These are phyloP conservation scores for Monosporascus sp. DNA, from an alignment of 2,329 filamentous ascomycete species.

Conservation along the genomic window DNA sequence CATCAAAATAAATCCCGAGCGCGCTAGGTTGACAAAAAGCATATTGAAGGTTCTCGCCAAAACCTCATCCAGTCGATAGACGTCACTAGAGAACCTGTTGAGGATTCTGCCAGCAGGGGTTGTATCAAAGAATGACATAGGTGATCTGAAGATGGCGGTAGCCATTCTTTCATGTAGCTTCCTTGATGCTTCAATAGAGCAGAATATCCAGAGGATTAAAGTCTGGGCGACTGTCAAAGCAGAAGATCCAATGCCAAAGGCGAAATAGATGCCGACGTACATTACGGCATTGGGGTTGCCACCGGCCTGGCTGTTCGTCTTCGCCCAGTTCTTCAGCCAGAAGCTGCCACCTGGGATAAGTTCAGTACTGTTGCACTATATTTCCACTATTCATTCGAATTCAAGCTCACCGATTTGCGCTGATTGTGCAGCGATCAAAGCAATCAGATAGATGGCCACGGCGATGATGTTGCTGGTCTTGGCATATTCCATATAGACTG, in stretches of 20 bases:
- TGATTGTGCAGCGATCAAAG: slow-evolving; percentile 74
- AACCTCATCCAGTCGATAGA: slow-evolving; percentile 83
- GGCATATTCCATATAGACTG: slow-evolving; percentile 87
- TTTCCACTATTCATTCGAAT: neutral
- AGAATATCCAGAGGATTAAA: slow-evolving; percentile 97
- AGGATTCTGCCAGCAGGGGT: slow-evolving; percentile 94
- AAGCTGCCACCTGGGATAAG: slow-evolving; percentile 60
- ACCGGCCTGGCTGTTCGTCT: slow-evolving; percentile 63
- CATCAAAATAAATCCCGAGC: slow-evolving; percentile 75
- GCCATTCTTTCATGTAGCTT: slow-evolving; percentile 98
- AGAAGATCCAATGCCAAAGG: slow-evolving; percentile 83
- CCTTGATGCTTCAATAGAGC: slow-evolving; percentile 95
- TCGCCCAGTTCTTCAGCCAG: slow-evolving; percentile 93
- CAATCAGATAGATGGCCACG: slow-evolving; percentile 71
- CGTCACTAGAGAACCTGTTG: slow-evolving; percentile 89
- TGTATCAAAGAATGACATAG: slow-evolving; percentile 98
- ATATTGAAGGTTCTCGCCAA: slow-evolving; percentile 97
- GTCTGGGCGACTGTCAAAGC: slow-evolving; percentile 85
- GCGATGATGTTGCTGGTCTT: slow-evolving; percentile 87
- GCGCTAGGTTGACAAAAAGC: slow-evolving; percentile 73
- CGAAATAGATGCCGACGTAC: slow-evolving; percentile 94
- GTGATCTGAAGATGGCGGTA: slow-evolving; percentile 91
- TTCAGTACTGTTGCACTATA: slow-evolving; percentile 12
- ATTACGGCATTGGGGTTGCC: slow-evolving; percentile 74
- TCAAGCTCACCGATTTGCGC: slow-evolving; percentile 65